Conservation (phyloP, 306 rosid genomes). For the Acmispon strigosus region DNA sequence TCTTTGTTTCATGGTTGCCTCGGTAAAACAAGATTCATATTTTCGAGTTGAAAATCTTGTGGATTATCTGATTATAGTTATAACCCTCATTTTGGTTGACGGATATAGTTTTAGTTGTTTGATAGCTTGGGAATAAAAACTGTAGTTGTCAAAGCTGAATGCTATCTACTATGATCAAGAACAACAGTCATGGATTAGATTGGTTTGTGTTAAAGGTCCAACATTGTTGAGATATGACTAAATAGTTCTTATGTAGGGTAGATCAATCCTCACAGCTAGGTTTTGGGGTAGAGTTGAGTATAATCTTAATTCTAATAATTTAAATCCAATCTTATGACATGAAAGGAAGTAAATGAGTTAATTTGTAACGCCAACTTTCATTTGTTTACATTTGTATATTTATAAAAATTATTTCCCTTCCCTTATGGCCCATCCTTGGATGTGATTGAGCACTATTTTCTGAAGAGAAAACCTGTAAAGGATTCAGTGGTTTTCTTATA, state of each 20-base stretch:
- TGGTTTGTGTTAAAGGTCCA: not conserved
- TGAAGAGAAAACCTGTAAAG: not conserved
- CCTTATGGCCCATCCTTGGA: not conserved
- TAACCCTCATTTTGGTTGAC: not conserved
- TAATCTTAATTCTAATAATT: too few species aligned
- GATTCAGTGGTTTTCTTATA: not conserved
- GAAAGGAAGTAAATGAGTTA: not conserved
- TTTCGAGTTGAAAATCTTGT: not conserved
- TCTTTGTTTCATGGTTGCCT: not conserved
- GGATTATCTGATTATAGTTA: not conserved
- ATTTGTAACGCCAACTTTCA: not conserved
- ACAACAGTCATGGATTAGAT: not conserved
- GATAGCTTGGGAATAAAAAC: not conserved
- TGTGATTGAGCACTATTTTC: not conserved
- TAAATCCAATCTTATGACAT: conserved; percentile 5
- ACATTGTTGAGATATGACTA: too few species aligned
- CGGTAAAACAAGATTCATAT: not conserved
- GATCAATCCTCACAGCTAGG: too few species aligned
- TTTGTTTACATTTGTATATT: not conserved
- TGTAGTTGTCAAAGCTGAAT: not conserved
- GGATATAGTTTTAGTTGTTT: not conserved
- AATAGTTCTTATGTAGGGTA: too few species aligned
- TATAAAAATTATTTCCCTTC: not conserved
- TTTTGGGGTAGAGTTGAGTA: too few species aligned
- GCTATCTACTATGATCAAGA: not conserved